Base-by-base conservation (phyloP, 441 rosid genomes). In the Syzygium syzygioides region DNA sequence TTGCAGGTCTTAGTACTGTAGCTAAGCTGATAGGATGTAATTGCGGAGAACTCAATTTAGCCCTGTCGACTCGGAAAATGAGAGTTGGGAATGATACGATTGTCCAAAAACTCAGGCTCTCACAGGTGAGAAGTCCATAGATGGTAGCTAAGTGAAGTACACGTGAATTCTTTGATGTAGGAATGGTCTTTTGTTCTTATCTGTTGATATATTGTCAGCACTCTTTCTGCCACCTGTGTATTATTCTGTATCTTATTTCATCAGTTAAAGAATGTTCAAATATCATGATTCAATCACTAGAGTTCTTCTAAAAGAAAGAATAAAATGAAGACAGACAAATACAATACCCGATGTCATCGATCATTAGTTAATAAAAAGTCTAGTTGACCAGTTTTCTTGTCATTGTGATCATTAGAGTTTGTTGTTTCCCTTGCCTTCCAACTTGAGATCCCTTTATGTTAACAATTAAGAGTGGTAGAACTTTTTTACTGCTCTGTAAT, bases 31-130 rank as follows among this genome's bases (percentile, higher is more conserved):
- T 97, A 91, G 99, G 99, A 89, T 96, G 98, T 91, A 89, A 91
- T 88, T 90, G 90, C 91, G 94, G 55, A 55, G 97, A 94, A 87
- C 97, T 98, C 88, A 98, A 91, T 89, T 90, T 96, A 79, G 95
- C 98, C 90, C 90, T 98, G 89, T 96, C 99, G 56, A 96, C 97
- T 90, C 99, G 97, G 89, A 98, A 96, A 86, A 98, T 98, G 99
- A 96, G 93, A 94, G 99, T 96, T 91, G 99, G 99, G 83, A 96
- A 93, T 88, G 99, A 98, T 89, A 98, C 90, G 86, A 96, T 98
- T 91, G 94, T 96, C 90, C 99, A 98, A 90, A 96, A 96, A 92
- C 93, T 98, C 87, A 96, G 98, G 7, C 92, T 94, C 88, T 93
- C 99, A 28, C 99, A 98, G 98, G 99, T 96, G 89, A 90, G 93